Percentiles rank a stretch among this genome's conserved stretches.
Conservation (phyloP, 768 basidiomycete genomes). For the Pholiota molesta region DNA sequence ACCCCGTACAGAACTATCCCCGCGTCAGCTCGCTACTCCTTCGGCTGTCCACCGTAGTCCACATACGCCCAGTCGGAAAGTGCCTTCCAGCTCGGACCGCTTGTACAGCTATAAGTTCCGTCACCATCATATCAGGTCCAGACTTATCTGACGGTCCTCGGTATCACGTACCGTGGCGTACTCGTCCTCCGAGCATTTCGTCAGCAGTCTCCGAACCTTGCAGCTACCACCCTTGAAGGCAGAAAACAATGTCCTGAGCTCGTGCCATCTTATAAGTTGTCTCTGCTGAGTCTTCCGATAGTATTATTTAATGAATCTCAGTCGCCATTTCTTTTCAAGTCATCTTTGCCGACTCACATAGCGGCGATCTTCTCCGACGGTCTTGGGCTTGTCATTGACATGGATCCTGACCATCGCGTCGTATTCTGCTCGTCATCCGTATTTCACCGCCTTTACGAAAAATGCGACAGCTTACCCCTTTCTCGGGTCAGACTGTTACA, state of each 20-base stretch:
- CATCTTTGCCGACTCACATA: constrained; percentile 45
- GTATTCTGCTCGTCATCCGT: constrained; percentile 78
- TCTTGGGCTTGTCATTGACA: too few species aligned
- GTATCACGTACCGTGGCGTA: neutral
- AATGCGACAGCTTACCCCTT: neutral
- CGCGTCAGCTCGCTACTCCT: neutral
- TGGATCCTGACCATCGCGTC: constrained; percentile 66
- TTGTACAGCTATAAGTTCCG: constrained; percentile 51
- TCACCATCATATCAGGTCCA: constrained; percentile 4
- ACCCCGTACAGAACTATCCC: constrained; percentile 36
- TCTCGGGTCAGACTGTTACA: neutral
- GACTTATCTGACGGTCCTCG: neutral
- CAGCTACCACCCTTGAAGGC: neutral
- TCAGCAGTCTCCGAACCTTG: neutral
- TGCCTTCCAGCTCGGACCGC: constrained; percentile 74
- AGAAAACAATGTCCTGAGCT: neutral
- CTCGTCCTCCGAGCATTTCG: neutral
- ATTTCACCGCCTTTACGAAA: constrained; percentile 58
- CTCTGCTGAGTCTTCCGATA: too few species aligned
- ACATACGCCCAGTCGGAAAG: constrained; percentile 61
- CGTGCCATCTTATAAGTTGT: constrained; percentile 64
- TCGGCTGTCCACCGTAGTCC: constrained; percentile 20
- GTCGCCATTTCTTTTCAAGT: neutral
- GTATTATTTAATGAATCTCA: constrained; percentile 14
- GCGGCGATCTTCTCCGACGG: constrained; percentile 74